phyloP scores from a whole-genome alignment of 2,329 filamentous ascomycete genomes.

The Drechslerella stenobrocha region DNA sequence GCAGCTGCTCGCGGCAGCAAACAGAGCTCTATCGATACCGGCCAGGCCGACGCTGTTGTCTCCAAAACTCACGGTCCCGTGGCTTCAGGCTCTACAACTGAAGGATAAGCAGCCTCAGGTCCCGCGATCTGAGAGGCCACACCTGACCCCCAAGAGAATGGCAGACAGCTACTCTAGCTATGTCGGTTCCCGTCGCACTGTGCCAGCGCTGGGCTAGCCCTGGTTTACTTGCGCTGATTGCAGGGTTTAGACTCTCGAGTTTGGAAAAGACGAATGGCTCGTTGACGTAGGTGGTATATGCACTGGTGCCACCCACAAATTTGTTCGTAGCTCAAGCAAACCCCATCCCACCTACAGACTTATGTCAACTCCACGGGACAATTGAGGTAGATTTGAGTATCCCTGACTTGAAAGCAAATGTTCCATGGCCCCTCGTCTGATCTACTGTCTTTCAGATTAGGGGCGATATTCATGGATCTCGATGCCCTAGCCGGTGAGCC shows the following conservation, averaged over 20 bases:
- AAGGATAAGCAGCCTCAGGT: conserved; percentile 15
- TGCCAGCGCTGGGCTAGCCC: too few species aligned
- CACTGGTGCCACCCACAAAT: too few species aligned
- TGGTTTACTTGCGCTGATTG: conserved; percentile 15
- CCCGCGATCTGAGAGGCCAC: conserved; percentile 57
- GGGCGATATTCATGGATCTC: conserved; percentile 76
- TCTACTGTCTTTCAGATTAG: conserved; percentile 60
- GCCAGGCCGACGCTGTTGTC: conserved; percentile 36
- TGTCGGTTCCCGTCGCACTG: conserved; percentile 61
- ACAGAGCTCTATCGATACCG: conserved; percentile 30
- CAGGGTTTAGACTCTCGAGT: conserved; percentile 63
- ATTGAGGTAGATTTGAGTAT: conserved; percentile 61
- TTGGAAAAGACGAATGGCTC: conserved; percentile 74
- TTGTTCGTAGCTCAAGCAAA: too few species aligned
- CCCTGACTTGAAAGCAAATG: not conserved
- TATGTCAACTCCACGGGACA: conserved; percentile 77
- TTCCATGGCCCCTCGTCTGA: conserved; percentile 11
- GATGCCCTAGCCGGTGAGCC: conserved; percentile 68
- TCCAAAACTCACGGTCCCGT: conserved; percentile 38
- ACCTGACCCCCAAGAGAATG: conserved; percentile 70
- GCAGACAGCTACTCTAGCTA: conserved; percentile 71
- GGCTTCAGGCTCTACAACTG: conserved; percentile 37
- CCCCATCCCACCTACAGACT: conserved; percentile 52
- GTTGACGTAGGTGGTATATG: conserved; percentile 62
- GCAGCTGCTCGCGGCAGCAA: too few species aligned